A percentile compares a stretch with the other conserved stretches of the same genome.
These are phyloP conservation scores for Litsea cubeba DNA, from an alignment of 164 flowering plant species.

Conservation along the genomic window DNA sequence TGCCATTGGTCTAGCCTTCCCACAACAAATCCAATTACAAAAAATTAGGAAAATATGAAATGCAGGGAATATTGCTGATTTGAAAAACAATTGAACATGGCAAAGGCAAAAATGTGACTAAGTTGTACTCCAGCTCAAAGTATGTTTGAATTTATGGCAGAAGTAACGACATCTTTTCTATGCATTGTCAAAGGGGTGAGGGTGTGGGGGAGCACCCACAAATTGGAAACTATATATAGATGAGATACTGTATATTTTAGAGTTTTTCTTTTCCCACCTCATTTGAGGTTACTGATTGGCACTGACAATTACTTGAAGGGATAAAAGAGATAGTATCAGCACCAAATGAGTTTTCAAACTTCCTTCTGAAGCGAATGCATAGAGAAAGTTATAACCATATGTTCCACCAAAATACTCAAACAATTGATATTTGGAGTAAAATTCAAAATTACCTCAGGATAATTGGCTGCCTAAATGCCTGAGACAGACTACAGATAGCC, in stretches of 20 bases:
- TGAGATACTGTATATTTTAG: background rate
- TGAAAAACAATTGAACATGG: background rate
- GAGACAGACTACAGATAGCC: constrained; percentile 54
- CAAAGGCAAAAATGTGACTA: background rate
- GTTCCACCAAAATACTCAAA: background rate
- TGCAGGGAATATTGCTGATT: background rate
- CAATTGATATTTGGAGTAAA: background rate
- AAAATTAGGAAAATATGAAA: constrained; percentile 16
- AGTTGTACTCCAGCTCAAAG: background rate
- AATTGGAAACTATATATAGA: background rate
- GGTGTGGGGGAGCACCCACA: background rate
- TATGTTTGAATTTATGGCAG: background rate
- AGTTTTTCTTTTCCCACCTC: background rate
- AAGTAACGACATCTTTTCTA: background rate
- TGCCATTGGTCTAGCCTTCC: constrained; percentile 76
- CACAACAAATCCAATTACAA: constrained; percentile 17
- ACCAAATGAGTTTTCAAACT: background rate
- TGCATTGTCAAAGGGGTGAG: too few species aligned
- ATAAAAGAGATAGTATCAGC: background rate
- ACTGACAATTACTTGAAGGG: background rate
- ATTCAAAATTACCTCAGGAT: constrained; percentile 59
- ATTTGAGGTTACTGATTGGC: background rate
- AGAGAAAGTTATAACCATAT: background rate
- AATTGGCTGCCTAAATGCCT: constrained; percentile 71
- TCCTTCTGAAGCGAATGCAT: background rate